Evolutionary conservation across 495 filamentous ascomycete genomes (phyloP), one percentile per base, ranked within the genome.

Genomic region (Extremus antarcticus): DNA sequence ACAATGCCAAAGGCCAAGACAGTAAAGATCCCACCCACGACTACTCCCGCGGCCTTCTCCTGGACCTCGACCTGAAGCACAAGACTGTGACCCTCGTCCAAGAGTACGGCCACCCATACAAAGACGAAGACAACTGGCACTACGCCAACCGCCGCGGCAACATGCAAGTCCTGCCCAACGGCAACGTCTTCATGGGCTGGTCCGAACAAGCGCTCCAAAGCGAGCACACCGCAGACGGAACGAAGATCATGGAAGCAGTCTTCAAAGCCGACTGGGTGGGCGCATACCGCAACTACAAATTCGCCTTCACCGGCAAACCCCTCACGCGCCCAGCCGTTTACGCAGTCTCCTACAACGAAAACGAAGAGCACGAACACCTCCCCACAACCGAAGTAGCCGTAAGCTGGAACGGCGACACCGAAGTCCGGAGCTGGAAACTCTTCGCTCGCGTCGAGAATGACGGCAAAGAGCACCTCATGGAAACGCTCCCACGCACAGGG

Each of bases 341-440:
- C 35, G 19, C 56, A 11, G 21, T 23, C 15, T 35, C 47, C 29
- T 21, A 15, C 2, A 24, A 20, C 20, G 7, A 20, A 16, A 29
- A 39, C 3, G 49, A 29, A n/a, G 19, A 4, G 4, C 41, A 24
- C 16, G 41, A 45, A 3, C 4, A n/a, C 3, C 8, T 17, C 19
- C 41, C 41, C 15, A n/a, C 25, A 8, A 54, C 25, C 3, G 25
- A 32, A 1, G 52, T 60, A 29, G 38, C 52, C 45, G 60, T 53
- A 2, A 47, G 38, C 43, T 63, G 60, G 60, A 63, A 63, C 48
- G 60, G 60, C 49, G 56, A 53, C 11, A 63, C 60, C 35, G 52
- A 60, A 40, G 57, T 63, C 17, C 11, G 15, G 9, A 48, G 21
- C 2, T 59, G 57, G 57, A 20, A 39, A 11, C 50, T 58, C 15